phyloP scores from a whole-genome alignment of 140 eudicot species.

The Senecio squalidus region DNA sequence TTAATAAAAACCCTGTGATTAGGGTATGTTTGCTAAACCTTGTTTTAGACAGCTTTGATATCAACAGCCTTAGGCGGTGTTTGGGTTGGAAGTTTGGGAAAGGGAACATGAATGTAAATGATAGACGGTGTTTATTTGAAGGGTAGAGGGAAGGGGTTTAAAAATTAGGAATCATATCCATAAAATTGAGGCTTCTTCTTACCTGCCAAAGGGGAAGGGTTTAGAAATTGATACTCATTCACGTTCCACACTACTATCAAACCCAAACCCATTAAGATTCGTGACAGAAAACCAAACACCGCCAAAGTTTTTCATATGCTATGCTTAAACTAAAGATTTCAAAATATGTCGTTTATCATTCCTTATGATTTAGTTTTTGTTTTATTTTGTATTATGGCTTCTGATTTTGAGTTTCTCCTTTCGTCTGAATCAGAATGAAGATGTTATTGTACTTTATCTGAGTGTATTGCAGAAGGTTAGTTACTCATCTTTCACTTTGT shows the following conservation, averaged over 20 bases:
- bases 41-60: not conserved
- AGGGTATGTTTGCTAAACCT: conserved; percentile 41
- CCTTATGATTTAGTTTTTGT: too few species aligned
- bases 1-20: conserved; percentile 53
- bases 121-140: too few species aligned
- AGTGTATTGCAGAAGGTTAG: conserved; percentile 88
- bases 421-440: conserved; percentile 79
- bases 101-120: too few species aligned
- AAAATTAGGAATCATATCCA: too few species aligned
- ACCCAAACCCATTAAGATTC: too few species aligned
- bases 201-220: too few species aligned
- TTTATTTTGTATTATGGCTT: not conserved
- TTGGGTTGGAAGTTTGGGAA: too few species aligned
- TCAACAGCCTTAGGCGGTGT: not conserved
- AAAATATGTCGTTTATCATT: not conserved
- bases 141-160: too few species aligned
- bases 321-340: not conserved
- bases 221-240: too few species aligned
- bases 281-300: too few species aligned
- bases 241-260: too few species aligned
- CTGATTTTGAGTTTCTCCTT: conserved; percentile 9
- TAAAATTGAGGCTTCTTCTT: too few species aligned
- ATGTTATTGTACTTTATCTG: conserved; percentile 83
- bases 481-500: conserved; percentile 26
- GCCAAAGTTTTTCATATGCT: conserved; percentile 6